phyloP scores from a whole-genome alignment of 1,284 basidiomycete genomes.

The Tilletiaria anomala region DNA sequence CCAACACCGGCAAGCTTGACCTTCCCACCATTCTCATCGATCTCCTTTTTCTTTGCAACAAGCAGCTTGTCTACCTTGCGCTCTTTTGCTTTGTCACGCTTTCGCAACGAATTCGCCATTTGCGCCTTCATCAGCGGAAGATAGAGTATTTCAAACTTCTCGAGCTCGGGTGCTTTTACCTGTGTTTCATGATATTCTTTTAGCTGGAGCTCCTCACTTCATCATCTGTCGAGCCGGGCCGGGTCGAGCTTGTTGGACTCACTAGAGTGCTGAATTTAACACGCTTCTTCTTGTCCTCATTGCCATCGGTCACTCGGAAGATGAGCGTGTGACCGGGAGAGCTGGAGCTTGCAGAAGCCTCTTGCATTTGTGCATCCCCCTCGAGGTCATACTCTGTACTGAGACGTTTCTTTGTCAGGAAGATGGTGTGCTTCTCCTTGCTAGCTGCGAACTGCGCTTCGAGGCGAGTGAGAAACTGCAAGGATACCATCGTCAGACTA shows the following conservation, averaged over 20 bases:
- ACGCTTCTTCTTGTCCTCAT: neutral
- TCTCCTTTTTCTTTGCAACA: neutral
- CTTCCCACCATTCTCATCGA: neutral
- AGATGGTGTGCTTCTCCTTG: conserved; percentile 1
- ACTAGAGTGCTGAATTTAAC: conserved; percentile 2
- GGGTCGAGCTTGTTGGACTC: too few relatives aligned
- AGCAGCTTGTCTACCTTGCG: neutral
- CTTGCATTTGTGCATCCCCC: neutral
- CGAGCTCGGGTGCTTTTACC: too few relatives aligned
- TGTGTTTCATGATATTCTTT: too few relatives aligned
- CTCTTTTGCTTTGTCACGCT: conserved; percentile 2
- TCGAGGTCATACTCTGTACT: neutral
- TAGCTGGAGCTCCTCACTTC: too few relatives aligned
- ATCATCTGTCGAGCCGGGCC: too few relatives aligned
- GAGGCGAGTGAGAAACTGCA: neutral
- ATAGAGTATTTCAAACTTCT: too few relatives aligned
- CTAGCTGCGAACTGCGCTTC: neutral
- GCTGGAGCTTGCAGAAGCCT: neutral
- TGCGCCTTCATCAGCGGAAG: too few relatives aligned
- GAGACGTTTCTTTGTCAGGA: conserved; percentile 1
- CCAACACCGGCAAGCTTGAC: neutral
- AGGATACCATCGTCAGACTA: neutral
- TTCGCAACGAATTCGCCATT: neutral
- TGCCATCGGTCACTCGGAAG: neutral
- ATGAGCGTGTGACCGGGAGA: neutral